Evolutionary conservation across 176 grass and related monocot genomes (phyloP), one percentile per base, ranked within the genome.

Genomic region (Triticum monococcum): DNA sequence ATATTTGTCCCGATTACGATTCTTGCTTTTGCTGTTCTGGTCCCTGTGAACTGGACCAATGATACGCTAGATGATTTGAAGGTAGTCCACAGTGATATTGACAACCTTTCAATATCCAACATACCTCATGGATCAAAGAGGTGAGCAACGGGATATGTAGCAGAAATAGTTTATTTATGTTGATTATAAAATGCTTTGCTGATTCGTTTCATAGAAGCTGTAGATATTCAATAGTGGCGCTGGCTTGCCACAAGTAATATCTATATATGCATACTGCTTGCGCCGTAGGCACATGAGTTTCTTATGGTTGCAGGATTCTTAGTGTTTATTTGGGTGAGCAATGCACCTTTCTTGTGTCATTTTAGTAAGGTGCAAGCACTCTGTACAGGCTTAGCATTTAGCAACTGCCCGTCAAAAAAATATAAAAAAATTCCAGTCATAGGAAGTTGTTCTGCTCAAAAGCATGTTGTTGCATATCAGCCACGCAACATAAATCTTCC

Each of bases 1-100:
- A 99, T 99, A 87, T 99, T 99, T 86, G 82, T 94, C 67, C 97
- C 97, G 25, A 96, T 96, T 43, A 89, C 97, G 17, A 70, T 94
- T 87, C 77, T 99, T 72, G 90, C 94, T 81, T 96, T 92, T 65
- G 25, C 65, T 83, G 72, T 99, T 64, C 86, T 99, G 79, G 89
- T 94, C 83, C 97, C 97, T 62, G 85, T 99, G 65, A 99, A 99
- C 68, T 96, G 90, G 97, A 96, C 92, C 38, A 99, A 92, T 87
- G 81, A 83, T 61, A 79, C 89, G 75, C 90, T 96, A 12, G 59
- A 89, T 62, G 56, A 24, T 43, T 73, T 77, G 43, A 91, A 86
- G 1, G 35, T 91, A 36, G 87, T 90, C 25, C 68, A 80, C 75
- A 96, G 77, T 72, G 12, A 79, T 61, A 93, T 99, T 56, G 97